A percentile compares a stretch with the other conserved stretches of the same genome.
Evolutionary conservation across 1,284 basidiomycete genomes (phyloP).

Genomic region (Meripilus lineatus): DNA sequence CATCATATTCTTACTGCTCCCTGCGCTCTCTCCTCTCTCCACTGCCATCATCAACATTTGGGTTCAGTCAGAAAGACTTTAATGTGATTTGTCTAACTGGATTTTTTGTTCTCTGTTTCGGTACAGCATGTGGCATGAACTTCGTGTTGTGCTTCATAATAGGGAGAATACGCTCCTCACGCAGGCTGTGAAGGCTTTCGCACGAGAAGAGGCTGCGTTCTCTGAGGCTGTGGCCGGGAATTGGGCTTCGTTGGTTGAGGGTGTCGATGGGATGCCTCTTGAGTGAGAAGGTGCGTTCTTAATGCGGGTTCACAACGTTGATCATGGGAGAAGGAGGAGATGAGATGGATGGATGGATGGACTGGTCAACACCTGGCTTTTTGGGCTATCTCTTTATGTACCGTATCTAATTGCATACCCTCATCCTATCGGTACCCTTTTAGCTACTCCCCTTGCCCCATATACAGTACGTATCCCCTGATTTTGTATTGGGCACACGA

Average conservation of each 20-base stretch:
- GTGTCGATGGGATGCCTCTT: conserved; percentile 76
- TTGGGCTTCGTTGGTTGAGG: conserved; percentile 70
- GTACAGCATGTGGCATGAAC: conserved; percentile 87
- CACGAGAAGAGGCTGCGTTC: conserved; percentile 66
- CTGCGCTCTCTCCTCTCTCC: neutral
- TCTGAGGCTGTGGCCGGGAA: conserved; percentile 56
- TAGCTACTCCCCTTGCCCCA: too few relatives aligned
- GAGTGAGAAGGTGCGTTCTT: too few relatives aligned
- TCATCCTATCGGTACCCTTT: too few relatives aligned
- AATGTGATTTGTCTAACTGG: neutral
- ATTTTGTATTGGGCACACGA: too few relatives aligned
- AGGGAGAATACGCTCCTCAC: conserved; percentile 81
- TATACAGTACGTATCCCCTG: too few relatives aligned
- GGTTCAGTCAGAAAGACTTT: neutral
- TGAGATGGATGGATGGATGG: neutral
- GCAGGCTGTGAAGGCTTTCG: conserved; percentile 66
- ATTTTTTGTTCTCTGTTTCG: neutral
- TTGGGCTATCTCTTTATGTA: too few relatives aligned
- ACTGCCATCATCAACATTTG: too few relatives aligned
- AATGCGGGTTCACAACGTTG: too few relatives aligned
- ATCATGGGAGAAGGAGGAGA: neutral
- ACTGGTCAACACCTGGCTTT: too few relatives aligned
- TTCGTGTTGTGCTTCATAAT: conserved; percentile 84
- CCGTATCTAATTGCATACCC: too few relatives aligned
- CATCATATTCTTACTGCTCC: neutral